Base-by-base conservation (phyloP, 805 yeast genomes). In the Suhomyces tanzawaensis region DNA sequence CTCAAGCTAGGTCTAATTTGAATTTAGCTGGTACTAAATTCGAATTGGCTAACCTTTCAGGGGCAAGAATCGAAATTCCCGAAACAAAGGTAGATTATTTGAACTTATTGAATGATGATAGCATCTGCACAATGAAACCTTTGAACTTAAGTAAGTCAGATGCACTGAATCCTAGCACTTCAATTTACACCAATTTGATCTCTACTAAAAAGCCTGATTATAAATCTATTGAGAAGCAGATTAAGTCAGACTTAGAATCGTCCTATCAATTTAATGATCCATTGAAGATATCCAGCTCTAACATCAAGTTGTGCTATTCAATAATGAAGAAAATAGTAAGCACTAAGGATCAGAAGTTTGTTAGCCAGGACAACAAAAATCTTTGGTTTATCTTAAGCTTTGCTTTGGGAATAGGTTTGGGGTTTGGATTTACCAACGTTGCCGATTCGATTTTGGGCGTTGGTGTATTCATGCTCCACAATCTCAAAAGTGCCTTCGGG, bases 371-470 rank as follows among this genome's bases (percentile, higher is more conserved):
- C 14, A 30, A 19, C 16, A 32, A 42, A 3, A 35, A 40, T 11
- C 29, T 54, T 7, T 58, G 62, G 55, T 19, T 63, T 8, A 17
- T 64, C 4, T 63, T 62, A 34, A 53, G 68, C 39, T 65, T 67
- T 41, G 47, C 66, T 1, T 19, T 66, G 16, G 72, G 72, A 1
- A 48, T 66, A 24, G 68, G 71, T 1, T 47, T 68, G 14, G 72
- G 73, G 2, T 40, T 56, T 16, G 34, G 34, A 32, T 29, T 58
- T 27, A 53, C 64, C 9, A 52, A 45, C 35, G 59, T 61, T 7
- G 42, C 64, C 12, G 45, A 55, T 4, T 49, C 52, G 7, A 29
- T 49, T 4, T 27, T 47, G 23, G 50, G 48, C 2, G 9, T 39
- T 4, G 38, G 33, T 28, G n/a, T 35, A 17, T 24, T 15, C 7